phyloP scores from a whole-genome alignment of 345 rosid genomes.

The Boechera retrofracta region DNA sequence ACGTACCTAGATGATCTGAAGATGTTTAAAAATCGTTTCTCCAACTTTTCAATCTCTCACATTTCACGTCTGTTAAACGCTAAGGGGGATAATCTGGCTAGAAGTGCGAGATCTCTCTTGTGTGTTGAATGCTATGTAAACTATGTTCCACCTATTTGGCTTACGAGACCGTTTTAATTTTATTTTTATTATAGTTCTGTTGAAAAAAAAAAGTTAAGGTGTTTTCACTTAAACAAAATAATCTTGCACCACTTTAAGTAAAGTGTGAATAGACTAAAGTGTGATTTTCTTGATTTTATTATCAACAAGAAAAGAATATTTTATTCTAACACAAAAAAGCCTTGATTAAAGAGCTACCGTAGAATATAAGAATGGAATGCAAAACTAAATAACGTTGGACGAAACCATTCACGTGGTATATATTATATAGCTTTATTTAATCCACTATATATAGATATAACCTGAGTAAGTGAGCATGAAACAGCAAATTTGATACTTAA shows the following conservation, averaged over 20 bases:
- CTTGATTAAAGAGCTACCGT: slow-evolving; percentile 29
- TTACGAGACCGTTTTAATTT: too few relatives aligned
- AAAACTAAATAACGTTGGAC: background rate
- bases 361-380: slow-evolving; percentile 39
- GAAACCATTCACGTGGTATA: slow-evolving; percentile 19
- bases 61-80: too few relatives aligned
- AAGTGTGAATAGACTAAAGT: slow-evolving; percentile 3
- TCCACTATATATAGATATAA: background rate
- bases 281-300: slow-evolving; percentile 7
- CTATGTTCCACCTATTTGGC: too few relatives aligned
- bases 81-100: too few relatives aligned
- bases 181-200: too few relatives aligned
- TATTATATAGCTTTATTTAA: slow-evolving; percentile 22
- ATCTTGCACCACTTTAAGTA: background rate
- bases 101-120: too few relatives aligned
- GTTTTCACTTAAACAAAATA: too few relatives aligned
- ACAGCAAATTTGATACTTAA: slow-evolving; percentile 27
- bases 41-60: too few relatives aligned
- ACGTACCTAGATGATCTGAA: too few relatives aligned
- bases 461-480: background rate
- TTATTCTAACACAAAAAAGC: slow-evolving; percentile 31
- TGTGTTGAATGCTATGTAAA: too few relatives aligned
- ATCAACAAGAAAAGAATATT: slow-evolving; percentile 42
- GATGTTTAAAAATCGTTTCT: too few relatives aligned
- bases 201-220: too few relatives aligned